phyloP scores from a whole-genome alignment of 225 moss, liverwort and hornwort genomes.

The Thuidium tamariscinum region DNA sequence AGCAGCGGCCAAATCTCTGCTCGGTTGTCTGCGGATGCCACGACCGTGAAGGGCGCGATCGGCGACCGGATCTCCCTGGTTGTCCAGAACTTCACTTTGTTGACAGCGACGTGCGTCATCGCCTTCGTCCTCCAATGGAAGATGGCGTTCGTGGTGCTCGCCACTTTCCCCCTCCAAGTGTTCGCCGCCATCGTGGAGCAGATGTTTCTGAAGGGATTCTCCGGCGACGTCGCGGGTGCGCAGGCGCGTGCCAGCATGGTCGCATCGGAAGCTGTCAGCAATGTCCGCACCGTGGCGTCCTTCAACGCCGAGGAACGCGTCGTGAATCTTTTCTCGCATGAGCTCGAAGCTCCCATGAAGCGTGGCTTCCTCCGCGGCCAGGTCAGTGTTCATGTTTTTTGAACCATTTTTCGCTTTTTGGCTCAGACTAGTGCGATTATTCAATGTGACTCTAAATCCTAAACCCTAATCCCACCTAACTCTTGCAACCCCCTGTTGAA shows the following conservation, averaged over 20 bases:
- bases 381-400: neutral
- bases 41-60: conserved; percentile 53
- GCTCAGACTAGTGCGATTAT: neutral
- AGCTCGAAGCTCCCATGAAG: conserved; percentile 38
- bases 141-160: conserved; percentile 42
- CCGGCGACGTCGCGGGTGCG: conserved; percentile 44
- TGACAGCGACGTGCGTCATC: conserved; percentile 35
- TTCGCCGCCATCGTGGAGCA: conserved; percentile 44
- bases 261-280: conserved; percentile 41
- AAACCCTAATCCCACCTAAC: neutral
- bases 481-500: neutral
- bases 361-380: conserved; percentile 43
- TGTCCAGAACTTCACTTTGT: conserved; percentile 28
- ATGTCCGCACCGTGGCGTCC: conserved; percentile 54
- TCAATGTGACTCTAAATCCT: neutral
- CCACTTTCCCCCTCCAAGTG: conserved; percentile 44
- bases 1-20: conserved; percentile 43
- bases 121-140: conserved; percentile 29
- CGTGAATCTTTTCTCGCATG: conserved; percentile 18
- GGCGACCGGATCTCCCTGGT: conserved; percentile 45
- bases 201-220: conserved; percentile 55
- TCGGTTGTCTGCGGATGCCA: conserved; percentile 47
- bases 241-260: conserved; percentile 54
- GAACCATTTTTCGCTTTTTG: neutral
- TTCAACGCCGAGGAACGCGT: conserved; percentile 51